phyloP scores from a whole-genome alignment of 768 basidiomycete species.

The Asterophora lycoperdoides region DNA sequence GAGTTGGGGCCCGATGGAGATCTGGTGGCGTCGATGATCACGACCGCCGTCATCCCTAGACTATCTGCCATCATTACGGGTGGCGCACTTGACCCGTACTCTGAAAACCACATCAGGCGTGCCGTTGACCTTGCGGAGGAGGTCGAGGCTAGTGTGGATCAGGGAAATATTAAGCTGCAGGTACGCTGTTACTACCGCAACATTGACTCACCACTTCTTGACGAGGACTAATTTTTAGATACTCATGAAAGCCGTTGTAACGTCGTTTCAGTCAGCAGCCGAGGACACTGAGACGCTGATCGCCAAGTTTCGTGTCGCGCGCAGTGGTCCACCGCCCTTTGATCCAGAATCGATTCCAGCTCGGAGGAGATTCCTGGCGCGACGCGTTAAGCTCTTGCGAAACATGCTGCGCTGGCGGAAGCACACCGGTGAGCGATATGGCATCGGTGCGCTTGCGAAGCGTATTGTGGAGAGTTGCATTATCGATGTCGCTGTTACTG shows the following conservation, averaged over 20 bases:
- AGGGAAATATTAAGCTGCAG: slow-evolving; percentile 59
- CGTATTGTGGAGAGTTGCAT: slow-evolving; percentile 58
- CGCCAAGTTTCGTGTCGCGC: slow-evolving; percentile 41
- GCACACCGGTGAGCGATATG: slow-evolving; percentile 57
- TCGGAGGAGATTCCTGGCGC: slow-evolving; percentile 62
- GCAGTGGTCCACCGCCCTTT: slow-evolving; percentile 43
- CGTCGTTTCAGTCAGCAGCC: slow-evolving; percentile 52
- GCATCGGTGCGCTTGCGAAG: slow-evolving; percentile 49
- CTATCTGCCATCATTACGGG: slow-evolving; percentile 68
- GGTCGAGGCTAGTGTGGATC: slow-evolving; percentile 69
- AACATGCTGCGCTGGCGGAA: slow-evolving; percentile 78
- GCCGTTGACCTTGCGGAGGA: slow-evolving; percentile 77
- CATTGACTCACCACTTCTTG: neutral
- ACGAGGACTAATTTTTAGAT: slow-evolving; percentile 36
- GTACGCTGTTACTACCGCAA: slow-evolving; percentile 31
- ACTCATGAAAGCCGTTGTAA: slow-evolving; percentile 50
- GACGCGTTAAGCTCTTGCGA: slow-evolving; percentile 65
- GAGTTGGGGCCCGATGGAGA: slow-evolving; percentile 82
- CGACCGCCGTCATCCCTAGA: slow-evolving; percentile 76
- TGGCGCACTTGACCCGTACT: slow-evolving; percentile 85
- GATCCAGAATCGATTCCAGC: slow-evolving; percentile 74
- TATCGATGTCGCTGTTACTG: slow-evolving; percentile 61
- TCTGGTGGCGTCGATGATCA: slow-evolving; percentile 81
- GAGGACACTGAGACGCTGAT: slow-evolving; percentile 46
- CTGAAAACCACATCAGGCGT: slow-evolving; percentile 53